phyloP scores from a whole-genome alignment of 2,329 filamentous ascomycete genomes.

The Fusarium aywerte region DNA sequence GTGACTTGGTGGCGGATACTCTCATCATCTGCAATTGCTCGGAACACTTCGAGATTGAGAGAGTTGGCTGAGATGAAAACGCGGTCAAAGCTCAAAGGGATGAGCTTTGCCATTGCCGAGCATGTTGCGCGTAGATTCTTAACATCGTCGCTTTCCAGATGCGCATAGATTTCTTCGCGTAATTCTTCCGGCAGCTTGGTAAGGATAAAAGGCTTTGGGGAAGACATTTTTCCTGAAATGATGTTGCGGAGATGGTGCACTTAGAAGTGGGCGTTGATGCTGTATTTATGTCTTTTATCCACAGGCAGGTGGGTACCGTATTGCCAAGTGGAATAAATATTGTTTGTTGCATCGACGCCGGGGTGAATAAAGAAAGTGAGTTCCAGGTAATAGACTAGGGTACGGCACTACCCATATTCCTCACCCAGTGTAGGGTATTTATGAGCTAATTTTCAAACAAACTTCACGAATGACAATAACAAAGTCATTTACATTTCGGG shows the following conservation, averaged over 20 bases:
- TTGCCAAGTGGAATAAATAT: too few relatives aligned
- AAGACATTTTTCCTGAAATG: background rate
- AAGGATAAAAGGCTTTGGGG: background rate
- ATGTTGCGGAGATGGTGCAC: background rate
- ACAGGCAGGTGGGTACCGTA: too few relatives aligned
- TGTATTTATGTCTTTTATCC: background rate
- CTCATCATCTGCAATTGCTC: background rate
- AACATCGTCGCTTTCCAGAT: background rate
- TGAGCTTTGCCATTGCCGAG: background rate
- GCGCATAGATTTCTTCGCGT: background rate
- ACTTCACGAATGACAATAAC: too few relatives aligned
- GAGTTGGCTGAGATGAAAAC: slow-evolving; percentile 6
- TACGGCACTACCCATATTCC: too few relatives aligned
- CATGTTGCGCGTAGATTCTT: slow-evolving; percentile 1
- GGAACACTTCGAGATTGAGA: background rate
- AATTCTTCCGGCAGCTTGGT: background rate
- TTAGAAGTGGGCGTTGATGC: background rate
- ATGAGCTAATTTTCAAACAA: too few relatives aligned
- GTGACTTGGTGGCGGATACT: background rate
- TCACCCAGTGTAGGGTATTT: too few relatives aligned
- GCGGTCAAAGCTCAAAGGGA: background rate
- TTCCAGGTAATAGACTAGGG: too few relatives aligned
- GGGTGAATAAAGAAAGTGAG: too few relatives aligned
- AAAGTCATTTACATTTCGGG: too few relatives aligned
- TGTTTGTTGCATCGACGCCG: too few relatives aligned